Base-by-base conservation (phyloP, 2,329 filamentous ascomycete species). In the Neofusicoccum kwambonambiense region DNA sequence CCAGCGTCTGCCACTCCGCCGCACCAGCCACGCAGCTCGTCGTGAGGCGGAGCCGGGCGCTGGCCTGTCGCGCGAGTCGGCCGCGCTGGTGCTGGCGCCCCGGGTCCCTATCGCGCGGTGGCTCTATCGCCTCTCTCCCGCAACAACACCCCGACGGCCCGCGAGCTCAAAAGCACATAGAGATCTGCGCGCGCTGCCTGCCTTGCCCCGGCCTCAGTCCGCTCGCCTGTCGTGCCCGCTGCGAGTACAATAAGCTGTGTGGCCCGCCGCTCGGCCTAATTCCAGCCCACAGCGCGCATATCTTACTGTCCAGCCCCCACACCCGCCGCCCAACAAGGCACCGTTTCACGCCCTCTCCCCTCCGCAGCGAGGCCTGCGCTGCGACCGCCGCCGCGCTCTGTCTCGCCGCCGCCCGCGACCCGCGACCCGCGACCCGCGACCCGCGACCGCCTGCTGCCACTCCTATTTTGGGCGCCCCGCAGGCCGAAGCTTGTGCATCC, bases 381-480 rank as follows among this genome's bases (percentile, higher is more conserved):
- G 37, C 50, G 27, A 47, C 61, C 44, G 19, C 34, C 11, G 19
- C 19, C 37, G 61, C 61, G 39, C 61, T 22, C 22, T 4, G 12
- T 27, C 56, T 13, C 57, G 57, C 45, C 42, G n/a, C 56, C 41
- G 12, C 54, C 54, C 27, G 19, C 19, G 19, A 19, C 19, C 19
- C 27, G 27, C 6, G 6, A 31, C 27, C 27, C 27, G 5, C 27
- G 27, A 31, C 27, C 27, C 5, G 27, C 27, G 27, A 31, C 27
- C 27, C 27, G 27, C 27, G 27, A 31, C 27, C 27, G 22, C 52
- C 51, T 15, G 51, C 27, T 37, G 19, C 37, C 37, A 22, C 49
- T 54, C 61, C 51, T 64, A 64, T 60, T 60, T 60, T 60, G 56
- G 56, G 56, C 42, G 56, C 42, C 52, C 54, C 52, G 52, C 39